Evolutionary conservation across 2,329 filamentous ascomycete genomes (phyloP).

Genomic region (Ceratocystis cubensis): DNA sequence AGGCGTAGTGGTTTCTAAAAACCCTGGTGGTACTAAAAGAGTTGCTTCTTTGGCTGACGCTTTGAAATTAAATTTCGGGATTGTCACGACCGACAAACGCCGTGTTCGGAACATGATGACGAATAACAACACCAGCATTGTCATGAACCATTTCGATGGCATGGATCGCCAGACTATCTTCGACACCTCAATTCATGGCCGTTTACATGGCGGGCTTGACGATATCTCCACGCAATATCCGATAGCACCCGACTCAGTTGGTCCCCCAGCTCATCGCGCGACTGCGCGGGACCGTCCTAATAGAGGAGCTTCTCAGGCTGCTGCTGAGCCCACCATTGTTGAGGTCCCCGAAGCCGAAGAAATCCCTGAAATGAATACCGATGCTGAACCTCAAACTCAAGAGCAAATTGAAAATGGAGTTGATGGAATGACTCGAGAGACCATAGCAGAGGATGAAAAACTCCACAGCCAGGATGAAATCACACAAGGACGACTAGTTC

Average conservation of each 20-base stretch:
- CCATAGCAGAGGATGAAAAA: conserved; percentile 53
- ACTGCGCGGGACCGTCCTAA: conserved; percentile 8
- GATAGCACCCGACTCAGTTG: conserved; percentile 6
- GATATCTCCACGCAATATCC: conserved; percentile 12
- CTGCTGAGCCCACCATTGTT: conserved; percentile 13
- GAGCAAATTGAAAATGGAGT: not conserved
- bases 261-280: conserved; percentile 16
- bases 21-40: conserved; percentile 90
- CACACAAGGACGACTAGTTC: conserved; percentile 77
- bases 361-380: not conserved
- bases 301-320: conserved; percentile 11
- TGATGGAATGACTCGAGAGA: conserved; percentile 22
- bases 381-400: not conserved
- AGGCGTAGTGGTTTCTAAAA: conserved; percentile 95
- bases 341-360: conserved; percentile 18
- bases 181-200: conserved; percentile 26
- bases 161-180: conserved; percentile 37
- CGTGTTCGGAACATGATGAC: conserved; percentile 54
- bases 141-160: conserved; percentile 56
- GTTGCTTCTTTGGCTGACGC: conserved; percentile 93
- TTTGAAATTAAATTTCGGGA: conserved; percentile 92
- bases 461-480: conserved; percentile 68
- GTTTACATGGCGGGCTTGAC: conserved; percentile 14
- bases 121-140: conserved; percentile 71
- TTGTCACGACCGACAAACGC: conserved; percentile 76